These are phyloP conservation scores for Colletotrichum shisoi DNA, from an alignment of 2,329 filamentous ascomycete genomes.

Conservation along the genomic window DNA sequence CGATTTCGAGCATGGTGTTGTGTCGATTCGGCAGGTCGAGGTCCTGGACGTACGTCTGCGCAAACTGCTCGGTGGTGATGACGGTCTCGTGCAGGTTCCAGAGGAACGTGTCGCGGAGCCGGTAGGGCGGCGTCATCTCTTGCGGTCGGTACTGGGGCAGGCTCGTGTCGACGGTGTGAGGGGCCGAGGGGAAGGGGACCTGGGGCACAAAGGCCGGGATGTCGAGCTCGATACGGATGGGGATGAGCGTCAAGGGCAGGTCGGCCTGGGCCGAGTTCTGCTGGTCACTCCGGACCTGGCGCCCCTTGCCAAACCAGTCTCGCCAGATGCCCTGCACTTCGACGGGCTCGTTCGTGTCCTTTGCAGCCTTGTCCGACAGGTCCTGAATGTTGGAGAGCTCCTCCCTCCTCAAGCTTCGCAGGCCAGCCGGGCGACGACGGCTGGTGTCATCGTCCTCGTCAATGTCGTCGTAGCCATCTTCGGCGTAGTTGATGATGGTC, in stretches of 20 bases:
- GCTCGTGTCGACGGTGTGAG: conserved; percentile 69
- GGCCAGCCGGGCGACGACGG: conserved; percentile 79
- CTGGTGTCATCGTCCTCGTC: conserved; percentile 77
- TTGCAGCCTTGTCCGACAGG: conserved; percentile 78
- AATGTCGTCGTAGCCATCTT: conserved; percentile 88
- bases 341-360: conserved; percentile 80
- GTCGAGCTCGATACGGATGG: conserved; percentile 95
- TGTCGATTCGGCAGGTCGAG: conserved; percentile 84
- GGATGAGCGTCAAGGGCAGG: conserved; percentile 88
- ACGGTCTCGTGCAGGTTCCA: conserved; percentile 98
- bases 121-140: conserved; percentile 82
- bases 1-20: conserved; percentile 78
- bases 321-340: conserved; percentile 90
- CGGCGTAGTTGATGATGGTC: conserved; percentile 95
- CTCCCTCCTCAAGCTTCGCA: conserved; percentile 83
- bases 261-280: conserved; percentile 72
- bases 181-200: conserved; percentile 68
- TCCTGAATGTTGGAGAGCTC: conserved; percentile 67
- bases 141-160: conserved; percentile 80
- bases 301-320: conserved; percentile 89
- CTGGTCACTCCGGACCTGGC: conserved; percentile 62
- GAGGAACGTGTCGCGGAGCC: conserved; percentile 92
- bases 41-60: conserved; percentile 88
- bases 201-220: conserved; percentile 78
- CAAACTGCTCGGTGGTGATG: conserved; percentile 94